Percentiles rank a stretch among this genome's conserved stretches.
These are phyloP conservation scores for Colletotrichum sp. DNA, from an alignment of 2,329 filamentous ascomycete genomes.

Conservation along the genomic window DNA sequence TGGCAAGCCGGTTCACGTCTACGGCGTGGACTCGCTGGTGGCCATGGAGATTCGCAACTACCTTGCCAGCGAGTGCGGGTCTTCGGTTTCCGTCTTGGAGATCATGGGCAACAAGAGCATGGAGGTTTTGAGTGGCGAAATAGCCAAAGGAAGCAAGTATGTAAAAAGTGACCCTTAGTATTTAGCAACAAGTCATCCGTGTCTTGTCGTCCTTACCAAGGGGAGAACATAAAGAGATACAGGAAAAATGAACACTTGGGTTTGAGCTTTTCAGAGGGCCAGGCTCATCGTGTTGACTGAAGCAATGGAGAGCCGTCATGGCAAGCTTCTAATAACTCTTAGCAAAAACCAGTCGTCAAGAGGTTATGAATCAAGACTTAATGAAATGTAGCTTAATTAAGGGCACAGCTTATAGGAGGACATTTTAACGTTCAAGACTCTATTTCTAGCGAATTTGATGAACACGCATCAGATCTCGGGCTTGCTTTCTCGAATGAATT, in stretches of 20 bases:
- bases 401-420: not conserved
- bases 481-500: not conserved
- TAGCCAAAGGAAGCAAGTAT: not conserved
- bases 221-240: not conserved
- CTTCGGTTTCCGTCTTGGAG: not conserved
- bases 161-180: not conserved
- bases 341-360: too few species aligned
- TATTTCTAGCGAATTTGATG: not conserved
- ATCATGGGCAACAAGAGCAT: not conserved
- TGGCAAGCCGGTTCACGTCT: not conserved
- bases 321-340: too few species aligned
- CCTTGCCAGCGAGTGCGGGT: not conserved
- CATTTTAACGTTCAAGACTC: not conserved
- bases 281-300: too few species aligned
- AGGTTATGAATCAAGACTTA: too few species aligned
- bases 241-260: not conserved
- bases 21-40: conserved; percentile 1
- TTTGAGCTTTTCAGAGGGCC: not conserved
- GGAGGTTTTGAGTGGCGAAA: not conserved
- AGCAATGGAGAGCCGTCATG: too few species aligned
- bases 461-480: not conserved
- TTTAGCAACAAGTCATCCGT: not conserved
- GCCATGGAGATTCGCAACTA: not conserved
- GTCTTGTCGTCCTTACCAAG: not conserved
- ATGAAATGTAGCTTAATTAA: not conserved